These are phyloP conservation scores for Rhodocollybia butyracea DNA, from an alignment of 768 basidiomycete species.

Conservation along the genomic window DNA sequence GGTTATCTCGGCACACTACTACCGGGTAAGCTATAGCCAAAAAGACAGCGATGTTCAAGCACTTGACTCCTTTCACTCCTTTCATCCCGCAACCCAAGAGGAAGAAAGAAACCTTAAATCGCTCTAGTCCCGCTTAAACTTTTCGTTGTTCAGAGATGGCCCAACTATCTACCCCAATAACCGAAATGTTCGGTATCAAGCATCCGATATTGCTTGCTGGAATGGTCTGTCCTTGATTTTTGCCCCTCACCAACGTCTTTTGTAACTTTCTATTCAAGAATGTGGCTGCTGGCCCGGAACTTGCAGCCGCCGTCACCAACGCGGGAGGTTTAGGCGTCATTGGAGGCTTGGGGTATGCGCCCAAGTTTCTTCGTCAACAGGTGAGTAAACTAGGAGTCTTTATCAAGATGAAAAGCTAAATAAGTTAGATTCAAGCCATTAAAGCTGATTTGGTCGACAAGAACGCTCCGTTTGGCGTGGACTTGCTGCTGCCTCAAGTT, in stretches of 20 bases:
- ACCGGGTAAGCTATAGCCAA: not conserved
- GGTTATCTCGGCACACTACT: too few species aligned
- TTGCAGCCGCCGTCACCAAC: conserved; percentile 92
- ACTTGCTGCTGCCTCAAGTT: conserved; percentile 83
- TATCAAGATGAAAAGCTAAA: not conserved
- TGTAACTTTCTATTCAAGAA: conserved; percentile 28
- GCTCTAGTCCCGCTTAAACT: not conserved
- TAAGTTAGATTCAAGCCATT: conserved; percentile 59
- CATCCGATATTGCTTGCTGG: conserved; percentile 86
- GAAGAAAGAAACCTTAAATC: too few species aligned
- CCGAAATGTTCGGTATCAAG: conserved; percentile 83
- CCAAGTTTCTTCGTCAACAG: conserved; percentile 75
- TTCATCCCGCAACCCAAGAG: not conserved
- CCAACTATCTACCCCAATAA: conserved; percentile 78
- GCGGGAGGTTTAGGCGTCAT: conserved; percentile 66
- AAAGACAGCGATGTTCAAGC: too few species aligned
- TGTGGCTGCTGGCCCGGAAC: conserved; percentile 71
- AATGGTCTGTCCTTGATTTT: conserved; percentile 31
- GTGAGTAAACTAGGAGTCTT: conserved; percentile 32
- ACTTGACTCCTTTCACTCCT: too few species aligned
- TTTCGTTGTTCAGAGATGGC: conserved; percentile 37
- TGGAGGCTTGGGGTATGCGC: conserved; percentile 85
- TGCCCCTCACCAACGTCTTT: conserved; percentile 1
- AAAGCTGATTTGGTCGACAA: conserved; percentile 73
- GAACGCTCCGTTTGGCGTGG: conserved; percentile 86